Conservation (phyloP, 2,329 filamentous ascomycete species). For the Polytolypa hystricis region DNA sequence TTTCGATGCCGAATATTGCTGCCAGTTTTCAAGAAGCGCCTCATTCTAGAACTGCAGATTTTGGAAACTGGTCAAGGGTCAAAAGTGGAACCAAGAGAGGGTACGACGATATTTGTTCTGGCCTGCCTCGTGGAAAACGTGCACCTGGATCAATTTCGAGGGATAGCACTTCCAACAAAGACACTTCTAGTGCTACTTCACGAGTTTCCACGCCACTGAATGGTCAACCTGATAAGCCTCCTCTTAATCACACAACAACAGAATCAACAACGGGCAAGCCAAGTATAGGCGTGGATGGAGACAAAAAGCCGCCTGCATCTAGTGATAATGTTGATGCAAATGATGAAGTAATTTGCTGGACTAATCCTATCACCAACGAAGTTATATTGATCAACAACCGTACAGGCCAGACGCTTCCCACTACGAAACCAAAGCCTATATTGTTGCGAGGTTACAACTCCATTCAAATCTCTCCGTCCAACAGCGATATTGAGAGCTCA, state of each 20-base stretch:
- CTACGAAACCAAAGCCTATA: constrained; percentile 7
- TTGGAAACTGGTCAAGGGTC: constrained; percentile 31
- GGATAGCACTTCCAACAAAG: too few relatives aligned
- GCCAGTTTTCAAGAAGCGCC: constrained; percentile 8
- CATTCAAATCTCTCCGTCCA: constrained; percentile 7
- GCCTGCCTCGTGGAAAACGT: constrained; percentile 9
- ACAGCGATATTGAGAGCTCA: not conserved
- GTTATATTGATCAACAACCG: constrained; percentile 23
- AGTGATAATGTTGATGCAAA: constrained; percentile 3
- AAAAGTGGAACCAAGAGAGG: constrained; percentile 23
- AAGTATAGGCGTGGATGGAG: too few relatives aligned
- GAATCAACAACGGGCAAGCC: too few relatives aligned
- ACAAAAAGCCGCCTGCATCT: constrained; percentile 1
- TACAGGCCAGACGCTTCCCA: constrained; percentile 23
- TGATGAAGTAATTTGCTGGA: constrained; percentile 40
- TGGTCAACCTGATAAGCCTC: not conserved
- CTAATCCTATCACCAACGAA: constrained; percentile 45
- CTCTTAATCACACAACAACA: too few relatives aligned
- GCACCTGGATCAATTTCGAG: not conserved
- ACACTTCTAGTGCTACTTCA: too few relatives aligned
- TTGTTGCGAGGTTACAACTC: constrained; percentile 9
- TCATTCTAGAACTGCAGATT: constrained; percentile 13
- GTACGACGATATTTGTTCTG: constrained; percentile 13
- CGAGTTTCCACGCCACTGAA: not conserved
- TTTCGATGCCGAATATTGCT: constrained; percentile 21